Conservation (phyloP, 768 basidiomycete species). For the Boletus tylopilopsis region DNA sequence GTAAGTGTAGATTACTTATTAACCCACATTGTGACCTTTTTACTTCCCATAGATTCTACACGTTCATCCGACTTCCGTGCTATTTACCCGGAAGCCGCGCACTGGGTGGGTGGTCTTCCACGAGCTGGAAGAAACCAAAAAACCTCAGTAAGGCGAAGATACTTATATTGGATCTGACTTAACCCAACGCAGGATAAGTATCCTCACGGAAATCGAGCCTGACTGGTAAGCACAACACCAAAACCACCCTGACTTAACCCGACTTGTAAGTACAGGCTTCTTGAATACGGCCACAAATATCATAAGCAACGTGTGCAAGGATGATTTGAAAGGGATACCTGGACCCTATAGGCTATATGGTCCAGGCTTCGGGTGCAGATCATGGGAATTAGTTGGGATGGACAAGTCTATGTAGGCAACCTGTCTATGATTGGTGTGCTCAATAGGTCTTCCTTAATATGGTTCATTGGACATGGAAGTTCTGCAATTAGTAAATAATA, state of each 20-base stretch:
- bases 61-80: conserved; percentile 90
- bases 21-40: background rate
- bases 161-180: background rate
- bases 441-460: too few relatives aligned
- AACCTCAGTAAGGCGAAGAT: conserved; percentile 64
- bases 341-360: too few relatives aligned
- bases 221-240: conserved; percentile 64
- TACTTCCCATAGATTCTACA: conserved; percentile 58
- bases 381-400: too few relatives aligned
- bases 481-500: too few relatives aligned
- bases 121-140: conserved; percentile 96
- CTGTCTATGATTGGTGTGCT: too few relatives aligned
- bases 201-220: conserved; percentile 91
- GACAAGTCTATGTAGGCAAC: too few relatives aligned
- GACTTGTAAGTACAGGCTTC: conserved; percentile 33
- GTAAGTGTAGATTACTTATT: conserved; percentile 40
- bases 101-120: conserved; percentile 95
- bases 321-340: background rate
- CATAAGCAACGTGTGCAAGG: conserved; percentile 27
- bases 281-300: conserved; percentile 50
- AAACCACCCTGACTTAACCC: background rate
- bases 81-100: conserved; percentile 89
- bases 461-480: too few relatives aligned
- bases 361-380: too few relatives aligned
- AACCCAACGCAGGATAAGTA: conserved; percentile 62